Evolutionary conservation across 2,329 filamentous ascomycete genomes (phyloP).

Genomic region (Penicillium concentricum): DNA sequence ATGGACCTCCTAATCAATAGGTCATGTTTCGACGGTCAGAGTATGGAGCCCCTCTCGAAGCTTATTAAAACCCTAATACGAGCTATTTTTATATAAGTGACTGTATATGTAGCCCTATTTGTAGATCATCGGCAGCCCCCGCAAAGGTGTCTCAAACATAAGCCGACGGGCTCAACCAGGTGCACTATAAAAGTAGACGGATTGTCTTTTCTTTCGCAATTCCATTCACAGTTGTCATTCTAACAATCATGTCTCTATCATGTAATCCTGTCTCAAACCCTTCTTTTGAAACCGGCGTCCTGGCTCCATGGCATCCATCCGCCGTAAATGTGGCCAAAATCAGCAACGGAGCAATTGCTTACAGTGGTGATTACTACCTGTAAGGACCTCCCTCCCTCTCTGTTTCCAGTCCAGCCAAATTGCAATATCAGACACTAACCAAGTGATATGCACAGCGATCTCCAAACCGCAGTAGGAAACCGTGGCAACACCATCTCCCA

Average conservation of each 20-base stretch:
- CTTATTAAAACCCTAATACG: background rate
- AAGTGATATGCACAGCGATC: constrained; percentile 4
- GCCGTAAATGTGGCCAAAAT: constrained; percentile 20
- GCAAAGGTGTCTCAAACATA: background rate
- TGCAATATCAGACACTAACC: background rate
- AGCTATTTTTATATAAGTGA: background rate
- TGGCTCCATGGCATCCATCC: constrained; percentile 21
- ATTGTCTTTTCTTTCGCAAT: background rate
- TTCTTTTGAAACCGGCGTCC: constrained; percentile 22
- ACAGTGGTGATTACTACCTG: constrained; percentile 23
- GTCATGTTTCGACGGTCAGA: background rate
- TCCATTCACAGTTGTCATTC: background rate
- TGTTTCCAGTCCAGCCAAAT: background rate
- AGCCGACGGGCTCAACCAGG: background rate
- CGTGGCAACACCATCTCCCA: constrained; percentile 23
- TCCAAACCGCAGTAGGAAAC: constrained; percentile 24
- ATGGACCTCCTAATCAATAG: background rate
- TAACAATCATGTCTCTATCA: constrained; percentile 14
- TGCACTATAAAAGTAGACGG: background rate
- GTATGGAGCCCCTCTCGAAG: background rate
- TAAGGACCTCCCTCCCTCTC: background rate
- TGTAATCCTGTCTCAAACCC: constrained; percentile 25
- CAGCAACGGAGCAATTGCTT: constrained; percentile 16
- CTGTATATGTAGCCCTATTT: background rate
- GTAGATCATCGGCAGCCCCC: background rate